phyloP scores from a whole-genome alignment of 148 eudicot genomes.

The Linanthus parryae region DNA sequence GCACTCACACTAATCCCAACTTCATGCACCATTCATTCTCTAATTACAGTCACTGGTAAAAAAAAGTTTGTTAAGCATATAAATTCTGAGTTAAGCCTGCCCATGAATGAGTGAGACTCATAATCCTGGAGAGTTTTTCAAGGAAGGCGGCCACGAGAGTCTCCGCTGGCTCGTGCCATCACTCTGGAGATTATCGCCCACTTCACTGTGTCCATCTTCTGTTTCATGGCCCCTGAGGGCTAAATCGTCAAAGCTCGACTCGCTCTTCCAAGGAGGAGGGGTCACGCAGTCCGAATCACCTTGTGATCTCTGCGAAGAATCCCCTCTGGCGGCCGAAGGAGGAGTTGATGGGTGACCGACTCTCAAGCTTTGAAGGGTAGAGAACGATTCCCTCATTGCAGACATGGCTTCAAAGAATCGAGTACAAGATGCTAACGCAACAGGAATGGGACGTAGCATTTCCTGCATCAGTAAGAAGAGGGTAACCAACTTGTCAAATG shows the following conservation, averaged over 20 bases:
- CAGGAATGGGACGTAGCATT: slow-evolving; percentile 98
- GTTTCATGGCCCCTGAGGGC: slow-evolving; percentile 28
- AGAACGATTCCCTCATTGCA: slow-evolving; percentile 97
- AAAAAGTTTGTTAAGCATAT: too few species aligned
- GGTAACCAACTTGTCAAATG: slow-evolving; percentile 61
- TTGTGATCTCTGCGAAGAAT: slow-evolving; percentile 30
- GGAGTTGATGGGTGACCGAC: slow-evolving; percentile 45
- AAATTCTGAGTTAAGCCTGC: too few species aligned
- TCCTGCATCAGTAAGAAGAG: slow-evolving; percentile 38
- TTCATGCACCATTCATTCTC: too few species aligned
- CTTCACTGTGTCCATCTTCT: slow-evolving; percentile 30
- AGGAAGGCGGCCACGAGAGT: slow-evolving; percentile 65
- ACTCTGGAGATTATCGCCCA: slow-evolving; percentile 16
- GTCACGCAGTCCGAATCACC: slow-evolving; percentile 67
- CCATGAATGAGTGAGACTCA: too few species aligned
- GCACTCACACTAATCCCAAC: too few species aligned
- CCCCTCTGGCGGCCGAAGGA: slow-evolving; percentile 47
- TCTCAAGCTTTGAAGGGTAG: slow-evolving; percentile 75
- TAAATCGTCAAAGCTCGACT: slow-evolving; percentile 55
- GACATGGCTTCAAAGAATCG: slow-evolving; percentile 98
- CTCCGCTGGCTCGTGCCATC: slow-evolving; percentile 35
- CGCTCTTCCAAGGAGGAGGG: slow-evolving; percentile 76
- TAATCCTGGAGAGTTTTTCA: too few species aligned
- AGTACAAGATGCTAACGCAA: slow-evolving; percentile 96
- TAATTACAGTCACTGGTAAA: too few species aligned